Conservation (phyloP, 1,284 basidiomycete species). For the Apiotrichum laibachii region DNA sequence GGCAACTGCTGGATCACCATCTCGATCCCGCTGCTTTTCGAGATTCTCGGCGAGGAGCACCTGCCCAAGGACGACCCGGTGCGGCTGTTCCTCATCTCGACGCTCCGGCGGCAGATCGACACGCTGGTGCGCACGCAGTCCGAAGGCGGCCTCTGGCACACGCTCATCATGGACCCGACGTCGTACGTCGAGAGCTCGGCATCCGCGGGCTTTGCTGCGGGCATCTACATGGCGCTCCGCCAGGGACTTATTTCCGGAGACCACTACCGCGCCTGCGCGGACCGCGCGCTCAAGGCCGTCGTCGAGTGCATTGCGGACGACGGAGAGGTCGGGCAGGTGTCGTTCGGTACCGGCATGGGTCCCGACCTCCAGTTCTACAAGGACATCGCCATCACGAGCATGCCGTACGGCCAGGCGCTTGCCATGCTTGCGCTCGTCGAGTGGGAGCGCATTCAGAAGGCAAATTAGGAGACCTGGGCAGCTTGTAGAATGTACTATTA, state of each 20-base stretch:
- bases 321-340: conserved; percentile 60
- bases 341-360: conserved; percentile 63
- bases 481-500: too few species aligned
- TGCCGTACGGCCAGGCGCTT: conserved; percentile 66
- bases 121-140: conserved; percentile 59
- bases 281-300: conserved; percentile 58
- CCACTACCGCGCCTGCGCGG: conserved; percentile 55
- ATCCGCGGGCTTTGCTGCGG: conserved; percentile 63
- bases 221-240: conserved; percentile 60
- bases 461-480: not conserved
- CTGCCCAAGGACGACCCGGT: conserved; percentile 55
- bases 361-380: conserved; percentile 59
- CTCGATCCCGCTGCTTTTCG: conserved; percentile 63
- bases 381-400: conserved; percentile 60
- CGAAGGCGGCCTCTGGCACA: conserved; percentile 62
- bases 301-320: conserved; percentile 57
- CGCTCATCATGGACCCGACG: conserved; percentile 59
- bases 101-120: conserved; percentile 59
- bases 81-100: conserved; percentile 55
- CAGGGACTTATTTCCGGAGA: conserved; percentile 48
- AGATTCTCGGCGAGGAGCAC: conserved; percentile 50
- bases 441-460: conserved; percentile 36
- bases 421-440: conserved; percentile 53
- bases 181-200: conserved; percentile 63
- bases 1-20: conserved; percentile 66